Evolutionary conservation across 1,284 basidiomycete genomes (phyloP), one percentile per base, ranked within the genome.

Genomic region (Tilletia walkeri): DNA sequence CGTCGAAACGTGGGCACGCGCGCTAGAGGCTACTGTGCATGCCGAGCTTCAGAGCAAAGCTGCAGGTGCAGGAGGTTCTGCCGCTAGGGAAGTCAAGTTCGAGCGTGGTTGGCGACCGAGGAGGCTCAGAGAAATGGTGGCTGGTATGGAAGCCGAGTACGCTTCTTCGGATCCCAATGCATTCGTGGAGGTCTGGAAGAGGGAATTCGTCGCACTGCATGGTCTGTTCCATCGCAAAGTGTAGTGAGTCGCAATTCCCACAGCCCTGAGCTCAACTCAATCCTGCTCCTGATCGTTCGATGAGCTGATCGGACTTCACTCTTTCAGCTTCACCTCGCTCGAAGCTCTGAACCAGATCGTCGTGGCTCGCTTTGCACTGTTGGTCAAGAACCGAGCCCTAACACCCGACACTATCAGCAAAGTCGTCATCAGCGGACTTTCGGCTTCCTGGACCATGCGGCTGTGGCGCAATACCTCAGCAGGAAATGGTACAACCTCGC

Each of bases 181-280:
- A 39, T 38, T 69, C 39, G 66, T 69, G 12, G 68, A 69, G 9
- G 67, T 71, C 1, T 80, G 75, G 75, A 71, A 73, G 38, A 49
- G 68, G 34, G 72, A 74, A 9, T 70, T 78, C n/a, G 70, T 82
- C 24, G 70, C 74, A 24, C 68, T 82, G 30, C 81, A 82, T 56
- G 79, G 75, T 41, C 67, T 80, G 20, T 77, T 78, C 71, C 79
- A 75, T 38, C 72, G 67, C 54, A 76, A 73, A 48, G 71, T 65
- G 39, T 71, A 75, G 67, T 72, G 56, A 72, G 71, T 54, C 36
- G 14, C 30, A 12, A 41, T 18, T 16, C 36, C 36, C 38, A 16
- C n/a, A 2, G 12, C 38, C 30, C 20, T 12, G 5, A 14, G n/a
- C 16, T 12, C 16, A 34, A 14, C 36, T 16, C n/a, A 39, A 39